Evolutionary conservation across 768 basidiomycete genomes (phyloP), one percentile per base, ranked within the genome.

Genomic region (Tricholoma sp.): DNA sequence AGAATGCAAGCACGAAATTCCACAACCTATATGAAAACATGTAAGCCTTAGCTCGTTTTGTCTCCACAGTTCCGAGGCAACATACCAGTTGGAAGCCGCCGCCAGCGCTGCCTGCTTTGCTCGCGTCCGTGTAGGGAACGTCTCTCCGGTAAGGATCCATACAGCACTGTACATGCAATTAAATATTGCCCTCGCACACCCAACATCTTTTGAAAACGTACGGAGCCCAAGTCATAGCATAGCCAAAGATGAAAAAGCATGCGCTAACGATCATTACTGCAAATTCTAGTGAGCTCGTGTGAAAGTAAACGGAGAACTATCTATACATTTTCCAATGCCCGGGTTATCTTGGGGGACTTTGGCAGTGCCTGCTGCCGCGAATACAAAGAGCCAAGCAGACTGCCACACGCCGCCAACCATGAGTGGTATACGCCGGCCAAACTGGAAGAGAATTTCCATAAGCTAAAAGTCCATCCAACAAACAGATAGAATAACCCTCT

Each of bases 91-190:
- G 31, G 75, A 71, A 0, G 84, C 78, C 1, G 85, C 87, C 1
- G 86, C 77, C 39, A 91, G 69, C 35, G 85, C 81, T 4, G 81
- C 86, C 66, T 89, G 88, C 67, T 87, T 85, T 4, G 86, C 82
- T 54, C 87, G 80, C 4, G 86, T 86, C 21, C 85, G 76, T 9
- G 84, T 88, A 0, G 86, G 83, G 76, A 88, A 89, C 1, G 85
- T 87, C 69, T 90, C 88, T 35, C 86, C 88, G 56, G 85, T 86
- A 18, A 89, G 74, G 64, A 90, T 88, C 88, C 88, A 90, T 37
- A 89, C 69, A 49, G 86, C 85, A n/a, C 77, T 61, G 27, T 31
- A 14, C 35, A 37, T 5, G 47, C 21, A 50, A 18, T n/a, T n/a
- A n/a, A n/a, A n/a, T n/a, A n/a, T n/a, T n/a, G n/a, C 14, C 39